Conservation (phyloP, 1,284 basidiomycete species). For the Trametes versicolor region DNA sequence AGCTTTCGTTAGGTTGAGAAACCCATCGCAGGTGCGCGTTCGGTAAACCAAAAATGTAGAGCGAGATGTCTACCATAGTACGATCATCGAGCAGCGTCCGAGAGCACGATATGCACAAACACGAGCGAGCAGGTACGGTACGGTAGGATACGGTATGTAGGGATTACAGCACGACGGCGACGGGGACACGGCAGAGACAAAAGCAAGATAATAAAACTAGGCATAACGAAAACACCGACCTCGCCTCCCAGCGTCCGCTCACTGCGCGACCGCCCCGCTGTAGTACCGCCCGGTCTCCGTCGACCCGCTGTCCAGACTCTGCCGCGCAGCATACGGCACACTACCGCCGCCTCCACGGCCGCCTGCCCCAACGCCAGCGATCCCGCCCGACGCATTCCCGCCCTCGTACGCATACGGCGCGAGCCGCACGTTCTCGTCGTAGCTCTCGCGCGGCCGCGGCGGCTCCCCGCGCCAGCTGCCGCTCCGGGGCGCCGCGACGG, state of each 20-base stretch:
- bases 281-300: constrained; percentile 22
- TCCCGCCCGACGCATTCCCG: constrained; percentile 7
- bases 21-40: too few relatives aligned
- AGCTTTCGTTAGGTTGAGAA: too few relatives aligned
- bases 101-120: constrained; percentile 11
- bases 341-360: not conserved
- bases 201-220: constrained; percentile 6
- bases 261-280: constrained; percentile 11
- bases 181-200: constrained; percentile 2
- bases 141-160: not conserved
- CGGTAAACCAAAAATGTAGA: not conserved
- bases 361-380: not conserved
- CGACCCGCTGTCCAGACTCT: constrained; percentile 20
- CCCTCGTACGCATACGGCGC: constrained; percentile 51
- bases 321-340: constrained; percentile 1
- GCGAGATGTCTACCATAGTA: constrained; percentile 1
- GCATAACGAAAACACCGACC: not conserved
- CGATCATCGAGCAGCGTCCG: constrained; percentile 7
- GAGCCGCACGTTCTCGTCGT: constrained; percentile 58
- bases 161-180: not conserved
- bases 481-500: constrained; percentile 9
- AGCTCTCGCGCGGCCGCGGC: constrained; percentile 42
- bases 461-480: not conserved
- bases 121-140: constrained; percentile 2
- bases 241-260: not conserved